Percentiles rank a stretch among this genome's conserved stretches.
Conservation (phyloP, 2,329 filamentous ascomycete genomes). For the Proliferodiscus dingleyae region DNA sequence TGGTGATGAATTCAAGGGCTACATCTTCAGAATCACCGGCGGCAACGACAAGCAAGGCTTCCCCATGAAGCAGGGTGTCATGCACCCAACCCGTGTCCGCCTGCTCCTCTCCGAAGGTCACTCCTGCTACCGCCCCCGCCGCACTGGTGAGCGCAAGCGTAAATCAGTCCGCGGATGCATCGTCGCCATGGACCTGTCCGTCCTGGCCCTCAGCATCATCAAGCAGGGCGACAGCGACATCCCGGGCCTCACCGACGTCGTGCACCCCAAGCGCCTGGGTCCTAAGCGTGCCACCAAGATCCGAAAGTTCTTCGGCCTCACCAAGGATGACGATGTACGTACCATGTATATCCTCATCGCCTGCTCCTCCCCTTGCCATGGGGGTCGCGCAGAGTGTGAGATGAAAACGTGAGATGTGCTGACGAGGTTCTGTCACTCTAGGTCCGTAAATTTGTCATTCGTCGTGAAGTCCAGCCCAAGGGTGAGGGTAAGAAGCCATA, state of each 20-base stretch:
- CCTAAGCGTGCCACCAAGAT: conserved; percentile 99
- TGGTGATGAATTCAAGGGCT: conserved; percentile 99
- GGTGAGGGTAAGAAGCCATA: conserved; percentile 96
- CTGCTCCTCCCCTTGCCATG: conserved; percentile 55
- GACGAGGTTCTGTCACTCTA: conserved; percentile 39
- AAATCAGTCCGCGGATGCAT: conserved; percentile 99
- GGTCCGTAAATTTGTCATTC: conserved; percentile 99
- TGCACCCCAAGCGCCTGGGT: conserved; percentile 98
- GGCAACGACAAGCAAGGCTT: conserved; percentile 99
- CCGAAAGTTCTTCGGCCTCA: conserved; percentile 98
- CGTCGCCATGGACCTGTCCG: conserved; percentile 90
- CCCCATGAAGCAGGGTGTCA: conserved; percentile 99
- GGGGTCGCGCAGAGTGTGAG: conserved; percentile 56
- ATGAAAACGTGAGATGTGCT: conserved; percentile 27
- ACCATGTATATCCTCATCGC: conserved; percentile 60
- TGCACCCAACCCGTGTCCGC: conserved; percentile 97
- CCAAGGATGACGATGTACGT: conserved; percentile 99
- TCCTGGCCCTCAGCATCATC: conserved; percentile 90
- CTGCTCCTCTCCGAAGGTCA: conserved; percentile 94
- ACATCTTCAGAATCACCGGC: conserved; percentile 98
- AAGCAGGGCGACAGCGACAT: conserved; percentile 97
- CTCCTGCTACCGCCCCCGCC: conserved; percentile 98
- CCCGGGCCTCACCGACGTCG: conserved; percentile 93
- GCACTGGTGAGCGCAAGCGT: conserved; percentile 97
- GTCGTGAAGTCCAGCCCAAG: conserved; percentile 95